Conservation (phyloP, 1,284 basidiomycete genomes). For the Leucoagaricus sp. region DNA sequence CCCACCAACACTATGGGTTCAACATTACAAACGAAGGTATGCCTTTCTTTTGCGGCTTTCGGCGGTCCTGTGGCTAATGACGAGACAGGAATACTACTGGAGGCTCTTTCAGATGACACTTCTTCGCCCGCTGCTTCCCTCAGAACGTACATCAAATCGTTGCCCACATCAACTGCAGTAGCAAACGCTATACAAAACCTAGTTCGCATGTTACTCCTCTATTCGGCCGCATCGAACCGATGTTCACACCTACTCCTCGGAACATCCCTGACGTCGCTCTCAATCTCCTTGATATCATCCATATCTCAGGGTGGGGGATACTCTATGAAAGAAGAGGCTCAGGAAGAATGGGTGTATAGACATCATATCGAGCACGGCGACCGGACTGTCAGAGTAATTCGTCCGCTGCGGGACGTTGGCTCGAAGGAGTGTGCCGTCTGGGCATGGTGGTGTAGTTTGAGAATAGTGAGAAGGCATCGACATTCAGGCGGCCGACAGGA, state of each 20-base stretch:
- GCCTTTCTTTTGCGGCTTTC: slow-evolving; percentile 3
- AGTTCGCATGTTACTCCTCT: slow-evolving; percentile 67
- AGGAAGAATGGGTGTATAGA: slow-evolving; percentile 57
- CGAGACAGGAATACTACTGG: slow-evolving; percentile 24
- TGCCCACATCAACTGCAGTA: slow-evolving; percentile 80
- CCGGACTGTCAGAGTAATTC: slow-evolving; percentile 52
- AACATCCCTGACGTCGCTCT: slow-evolving; percentile 79
- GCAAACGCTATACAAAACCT: slow-evolving; percentile 64
- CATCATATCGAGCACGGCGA: slow-evolving; percentile 15
- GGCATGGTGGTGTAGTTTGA: slow-evolving; percentile 68
- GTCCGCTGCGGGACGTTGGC: slow-evolving; percentile 76
- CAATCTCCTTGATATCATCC: slow-evolving; percentile 74
- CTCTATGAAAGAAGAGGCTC: slow-evolving; percentile 69
- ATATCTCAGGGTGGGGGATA: slow-evolving; percentile 84
- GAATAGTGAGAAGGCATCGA: slow-evolving; percentile 52
- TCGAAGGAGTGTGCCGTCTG: slow-evolving; percentile 84
- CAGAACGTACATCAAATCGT: slow-evolving; percentile 60
- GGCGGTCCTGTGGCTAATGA: slow-evolving; percentile 2
- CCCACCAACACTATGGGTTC: slow-evolving; percentile 28
- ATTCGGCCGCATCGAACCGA: slow-evolving; percentile 56
- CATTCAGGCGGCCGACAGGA: slow-evolving; percentile 55
- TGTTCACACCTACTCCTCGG: slow-evolving; percentile 83
- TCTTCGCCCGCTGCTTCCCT: slow-evolving; percentile 50
- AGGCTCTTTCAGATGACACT: slow-evolving; percentile 22
- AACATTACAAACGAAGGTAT: slow-evolving; percentile 58